Percentiles rank a stretch among this genome's conserved stretches.
Conservation (phyloP, 129 eudicot species). For the Calendula officinalis region DNA sequence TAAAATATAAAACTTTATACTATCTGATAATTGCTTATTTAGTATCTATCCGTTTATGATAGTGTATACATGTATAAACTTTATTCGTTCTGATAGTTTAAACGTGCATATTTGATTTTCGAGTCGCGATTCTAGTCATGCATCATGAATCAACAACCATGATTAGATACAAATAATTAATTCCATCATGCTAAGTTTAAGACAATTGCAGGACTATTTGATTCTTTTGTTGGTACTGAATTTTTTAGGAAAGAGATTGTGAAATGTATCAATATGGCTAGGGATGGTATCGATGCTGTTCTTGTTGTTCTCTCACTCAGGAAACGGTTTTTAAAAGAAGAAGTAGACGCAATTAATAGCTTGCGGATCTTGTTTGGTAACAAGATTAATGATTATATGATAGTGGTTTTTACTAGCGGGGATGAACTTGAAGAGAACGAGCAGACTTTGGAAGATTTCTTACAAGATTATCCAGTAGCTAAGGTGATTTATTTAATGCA, state of each 20-base stretch:
- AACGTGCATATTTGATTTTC: too few relatives aligned
- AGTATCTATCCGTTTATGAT: too few relatives aligned
- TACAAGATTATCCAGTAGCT: conserved; percentile 56
- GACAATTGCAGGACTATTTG: conserved; percentile 63
- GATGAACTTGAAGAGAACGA: conserved; percentile 80
- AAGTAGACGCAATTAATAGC: conserved; percentile 58
- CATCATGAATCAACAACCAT: neutral
- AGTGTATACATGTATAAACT: too few relatives aligned
- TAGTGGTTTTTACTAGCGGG: conserved; percentile 84
- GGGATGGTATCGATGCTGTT: conserved; percentile 87
- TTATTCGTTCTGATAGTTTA: too few relatives aligned
- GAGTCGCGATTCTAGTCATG: too few relatives aligned
- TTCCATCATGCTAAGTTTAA: conserved; percentile 17
- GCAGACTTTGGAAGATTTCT: conserved; percentile 63
- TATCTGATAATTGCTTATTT: too few relatives aligned
- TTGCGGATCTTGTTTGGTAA: conserved; percentile 62
- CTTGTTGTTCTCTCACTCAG: conserved; percentile 65
- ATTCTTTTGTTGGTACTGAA: conserved; percentile 56
- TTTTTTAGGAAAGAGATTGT: conserved; percentile 75
- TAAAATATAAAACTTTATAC: too few relatives aligned
- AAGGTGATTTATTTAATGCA: conserved; percentile 42
- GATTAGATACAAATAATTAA: conserved; percentile 1
- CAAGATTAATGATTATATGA: conserved; percentile 72
- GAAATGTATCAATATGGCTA: conserved; percentile 86
- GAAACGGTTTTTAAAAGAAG: conserved; percentile 67